Evolutionary conservation across 352 stramenopile species (phyloP), one percentile per base, ranked within the genome.

Genomic region (Phytophthora europaea): DNA sequence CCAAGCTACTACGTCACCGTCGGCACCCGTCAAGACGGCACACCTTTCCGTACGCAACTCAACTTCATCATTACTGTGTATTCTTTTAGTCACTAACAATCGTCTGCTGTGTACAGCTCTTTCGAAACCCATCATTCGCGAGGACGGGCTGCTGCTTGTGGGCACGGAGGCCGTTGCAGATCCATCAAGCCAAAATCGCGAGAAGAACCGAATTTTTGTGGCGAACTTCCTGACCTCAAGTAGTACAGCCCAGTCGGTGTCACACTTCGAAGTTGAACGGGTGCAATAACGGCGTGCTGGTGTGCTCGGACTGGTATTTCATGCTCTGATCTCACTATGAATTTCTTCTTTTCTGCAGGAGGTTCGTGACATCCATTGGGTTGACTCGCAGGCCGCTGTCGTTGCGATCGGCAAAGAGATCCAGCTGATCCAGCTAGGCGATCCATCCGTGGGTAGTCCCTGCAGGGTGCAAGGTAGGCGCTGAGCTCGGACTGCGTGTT

Each of bases 401-500:
- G 77, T 78, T 6, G 88, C 89, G n/a, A 73, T 96, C 18, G 89
- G 87, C 9, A 90, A 88, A 50, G 84, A 96, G 34, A 84, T 96
- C 16, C 40, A 48, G 36, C 36, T 43, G 36, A 43, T 43, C 36
- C 36, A 18, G 36, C 5, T 43, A 43, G 36, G 36, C 6, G 36
- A 43, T 15, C 13, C 36, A 7, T 18, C 36, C 36, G 36, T 43
- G 36, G 36, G 36, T 18, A 6, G 36, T 13, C 36, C 36, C 12
- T 43, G 36, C 36, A 43, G 36, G 13, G 36, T 43, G 36, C 36
- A 18, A 43, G 36, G 36, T 43, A 43, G 36, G 36, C 12, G 15
- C 15, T 6, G 36, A 43, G 36, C 10, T 43, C 12, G 36, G 13
- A 18, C 13, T 43, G 12, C 12, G 6, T 16, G 13, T 43, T 15